phyloP scores from a whole-genome alignment of 345 rosid genomes.

The Lepidium africanum region DNA sequence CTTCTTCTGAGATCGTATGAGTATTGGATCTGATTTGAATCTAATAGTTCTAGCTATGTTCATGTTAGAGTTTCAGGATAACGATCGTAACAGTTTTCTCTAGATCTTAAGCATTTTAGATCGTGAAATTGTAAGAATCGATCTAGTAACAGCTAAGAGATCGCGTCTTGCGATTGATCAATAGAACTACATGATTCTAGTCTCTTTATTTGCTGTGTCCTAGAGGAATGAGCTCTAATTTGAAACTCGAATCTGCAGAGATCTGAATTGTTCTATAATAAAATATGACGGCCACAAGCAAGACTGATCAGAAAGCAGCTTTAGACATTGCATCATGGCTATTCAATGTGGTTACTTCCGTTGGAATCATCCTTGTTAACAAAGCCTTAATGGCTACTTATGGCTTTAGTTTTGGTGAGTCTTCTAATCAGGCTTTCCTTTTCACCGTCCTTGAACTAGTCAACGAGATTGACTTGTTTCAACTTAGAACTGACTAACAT shows the following conservation, averaged over 20 bases:
- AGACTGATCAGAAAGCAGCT: slow-evolving; percentile 67
- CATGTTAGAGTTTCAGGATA: not conserved
- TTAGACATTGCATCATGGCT: slow-evolving; percentile 93
- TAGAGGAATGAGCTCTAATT: not conserved
- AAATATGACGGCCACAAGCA: slow-evolving; percentile 58
- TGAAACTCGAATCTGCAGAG: slow-evolving; percentile 23
- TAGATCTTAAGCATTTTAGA: slow-evolving; percentile 10
- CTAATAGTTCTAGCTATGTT: not conserved
- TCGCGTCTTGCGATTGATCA: not conserved
- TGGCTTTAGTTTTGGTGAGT: slow-evolving; percentile 87
- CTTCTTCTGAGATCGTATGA: not conserved
- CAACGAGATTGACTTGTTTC: slow-evolving; percentile 20
- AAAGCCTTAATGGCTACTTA: slow-evolving; percentile 94
- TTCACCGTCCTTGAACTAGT: not conserved
- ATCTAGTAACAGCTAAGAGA: not conserved
- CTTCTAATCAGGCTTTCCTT: not conserved
- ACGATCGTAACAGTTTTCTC: not conserved
- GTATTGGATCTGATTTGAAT: slow-evolving; percentile 21
- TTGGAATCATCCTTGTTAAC: slow-evolving; percentile 93
- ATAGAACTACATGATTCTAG: not conserved
- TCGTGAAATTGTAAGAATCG: slow-evolving; percentile 7
- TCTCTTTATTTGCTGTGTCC: not conserved
- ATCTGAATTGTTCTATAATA: slow-evolving; percentile 3
- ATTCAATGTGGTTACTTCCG: slow-evolving; percentile 96
- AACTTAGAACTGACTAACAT: not conserved